Conservation (phyloP, 352 stramenopile genomes). For the Lagenidium sp. region DNA sequence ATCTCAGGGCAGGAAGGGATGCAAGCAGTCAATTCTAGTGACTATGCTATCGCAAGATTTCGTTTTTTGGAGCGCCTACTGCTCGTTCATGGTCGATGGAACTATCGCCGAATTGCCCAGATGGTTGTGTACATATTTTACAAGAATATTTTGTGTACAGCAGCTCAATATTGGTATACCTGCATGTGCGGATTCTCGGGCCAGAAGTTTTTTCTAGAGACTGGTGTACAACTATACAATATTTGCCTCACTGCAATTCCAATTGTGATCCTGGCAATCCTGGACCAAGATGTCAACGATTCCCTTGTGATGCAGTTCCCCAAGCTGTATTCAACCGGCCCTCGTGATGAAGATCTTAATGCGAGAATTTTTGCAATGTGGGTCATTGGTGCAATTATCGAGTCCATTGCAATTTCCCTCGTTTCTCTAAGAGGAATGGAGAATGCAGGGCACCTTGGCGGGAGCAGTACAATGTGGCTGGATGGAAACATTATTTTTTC, state of each 20-base stretch:
- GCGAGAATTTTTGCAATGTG: slow-evolving; percentile 48
- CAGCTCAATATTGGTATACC: slow-evolving; percentile 71
- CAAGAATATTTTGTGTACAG: slow-evolving; percentile 87
- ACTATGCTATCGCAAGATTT: slow-evolving; percentile 93
- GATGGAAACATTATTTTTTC: slow-evolving; percentile 77
- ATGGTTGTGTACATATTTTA: slow-evolving; percentile 92
- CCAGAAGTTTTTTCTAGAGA: slow-evolving; percentile 81
- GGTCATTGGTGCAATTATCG: slow-evolving; percentile 57
- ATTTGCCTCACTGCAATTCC: slow-evolving; percentile 61
- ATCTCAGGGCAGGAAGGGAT: slow-evolving; percentile 90
- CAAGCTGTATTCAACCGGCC: slow-evolving; percentile 55
- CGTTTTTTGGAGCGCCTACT: slow-evolving; percentile 86
- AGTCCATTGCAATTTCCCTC: slow-evolving; percentile 68
- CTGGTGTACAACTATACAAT: slow-evolving; percentile 75
- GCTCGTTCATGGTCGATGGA: slow-evolving; percentile 88
- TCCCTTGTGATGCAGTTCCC: slow-evolving; percentile 56
- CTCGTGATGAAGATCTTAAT: slow-evolving; percentile 64
- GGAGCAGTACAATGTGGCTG: slow-evolving; percentile 61
- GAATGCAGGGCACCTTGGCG: slow-evolving; percentile 22
- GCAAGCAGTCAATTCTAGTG: slow-evolving; percentile 90
- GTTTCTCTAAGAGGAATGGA: slow-evolving; percentile 32
- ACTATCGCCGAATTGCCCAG: slow-evolving; percentile 86
- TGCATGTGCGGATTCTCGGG: slow-evolving; percentile 66
- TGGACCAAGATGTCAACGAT: slow-evolving; percentile 68
- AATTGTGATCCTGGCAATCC: slow-evolving; percentile 56